These are phyloP conservation scores for Pseudogymnoascus sp. DNA, from an alignment of 2,329 filamentous ascomycete genomes.

Conservation along the genomic window DNA sequence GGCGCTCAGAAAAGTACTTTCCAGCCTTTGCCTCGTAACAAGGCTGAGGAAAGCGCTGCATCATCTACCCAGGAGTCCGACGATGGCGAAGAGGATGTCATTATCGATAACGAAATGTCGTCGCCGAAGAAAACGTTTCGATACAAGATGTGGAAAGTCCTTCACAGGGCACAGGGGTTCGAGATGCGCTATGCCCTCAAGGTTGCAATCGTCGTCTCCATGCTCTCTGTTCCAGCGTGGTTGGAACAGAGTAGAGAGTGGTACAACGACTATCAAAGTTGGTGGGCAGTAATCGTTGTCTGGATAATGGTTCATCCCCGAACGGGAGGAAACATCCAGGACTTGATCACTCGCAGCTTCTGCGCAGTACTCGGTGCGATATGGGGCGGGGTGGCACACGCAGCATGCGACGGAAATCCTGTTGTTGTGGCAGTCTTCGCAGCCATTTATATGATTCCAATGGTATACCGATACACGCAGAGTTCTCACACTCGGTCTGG, in stretches of 20 bases:
- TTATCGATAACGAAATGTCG: conserved; percentile 32
- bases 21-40: conserved; percentile 24
- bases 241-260: conserved; percentile 36
- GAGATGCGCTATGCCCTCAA: conserved; percentile 51
- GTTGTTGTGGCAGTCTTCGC: conserved; percentile 49
- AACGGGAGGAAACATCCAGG: conserved; percentile 50
- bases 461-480: conserved; percentile 49
- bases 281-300: conserved; percentile 51
- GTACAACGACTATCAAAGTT: conserved; percentile 48
- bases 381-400: conserved; percentile 47
- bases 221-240: conserved; percentile 48
- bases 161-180: conserved; percentile 49
- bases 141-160: conserved; percentile 40
- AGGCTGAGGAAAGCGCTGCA: background rate
- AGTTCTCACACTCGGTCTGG: conserved; percentile 50
- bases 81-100: conserved; percentile 31
- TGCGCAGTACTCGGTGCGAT: conserved; percentile 43
- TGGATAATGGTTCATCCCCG: conserved; percentile 47
- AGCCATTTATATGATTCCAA: conserved; percentile 49
- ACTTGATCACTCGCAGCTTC: conserved; percentile 43
- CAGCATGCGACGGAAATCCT: conserved; percentile 43
- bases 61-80: conserved; percentile 22
- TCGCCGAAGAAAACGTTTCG: conserved; percentile 34
- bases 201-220: conserved; percentile 41
- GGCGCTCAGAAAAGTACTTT: conserved; percentile 28